Conservation (phyloP, 2,329 filamentous ascomycete genomes). For the Fusarium succisae region DNA sequence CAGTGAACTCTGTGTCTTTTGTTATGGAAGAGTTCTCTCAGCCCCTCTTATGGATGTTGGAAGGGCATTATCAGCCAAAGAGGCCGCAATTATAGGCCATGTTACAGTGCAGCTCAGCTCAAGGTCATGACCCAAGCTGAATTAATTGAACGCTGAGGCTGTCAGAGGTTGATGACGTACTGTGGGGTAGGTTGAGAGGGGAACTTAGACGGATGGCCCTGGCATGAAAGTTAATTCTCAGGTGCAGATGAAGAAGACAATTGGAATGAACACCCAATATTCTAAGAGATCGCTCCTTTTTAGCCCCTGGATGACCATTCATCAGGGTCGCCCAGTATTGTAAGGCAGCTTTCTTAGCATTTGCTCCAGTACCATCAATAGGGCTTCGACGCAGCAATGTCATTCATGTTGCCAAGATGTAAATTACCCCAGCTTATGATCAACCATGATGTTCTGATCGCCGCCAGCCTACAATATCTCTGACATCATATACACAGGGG, state of each 20-base stretch:
- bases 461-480: neutral
- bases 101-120: conserved; percentile 2
- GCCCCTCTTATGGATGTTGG: neutral
- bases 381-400: neutral
- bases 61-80: neutral
- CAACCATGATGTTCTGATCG: neutral
- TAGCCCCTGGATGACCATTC: neutral
- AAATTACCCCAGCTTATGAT: neutral
- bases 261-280: neutral
- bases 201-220: neutral
- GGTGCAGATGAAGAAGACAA: neutral
- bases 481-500: conserved; percentile 32
- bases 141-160: neutral
- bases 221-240: neutral
- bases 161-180: conserved; percentile 32
- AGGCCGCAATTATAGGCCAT: neutral
- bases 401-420: neutral
- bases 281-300: neutral
- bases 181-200: conserved; percentile 32
- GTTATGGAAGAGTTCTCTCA: neutral
- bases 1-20: conserved; percentile 7
- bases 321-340: neutral
- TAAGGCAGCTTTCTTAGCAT: neutral
- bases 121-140: conserved; percentile 11
- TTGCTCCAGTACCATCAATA: neutral